phyloP scores from a whole-genome alignment of 2,329 filamentous ascomycete genomes.

The Boeremia lycopersici region DNA sequence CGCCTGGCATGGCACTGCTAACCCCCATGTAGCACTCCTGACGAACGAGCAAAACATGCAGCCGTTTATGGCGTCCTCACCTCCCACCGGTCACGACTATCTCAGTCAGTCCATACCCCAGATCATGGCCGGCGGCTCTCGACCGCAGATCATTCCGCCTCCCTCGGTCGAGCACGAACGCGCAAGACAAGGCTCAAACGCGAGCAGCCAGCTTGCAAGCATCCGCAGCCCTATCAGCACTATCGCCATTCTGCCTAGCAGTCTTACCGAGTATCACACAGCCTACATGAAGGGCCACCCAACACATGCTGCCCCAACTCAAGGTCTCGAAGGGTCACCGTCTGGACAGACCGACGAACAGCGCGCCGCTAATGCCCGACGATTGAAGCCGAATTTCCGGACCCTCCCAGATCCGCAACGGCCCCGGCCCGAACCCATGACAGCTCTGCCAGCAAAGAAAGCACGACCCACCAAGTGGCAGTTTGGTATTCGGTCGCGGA shows the following conservation, averaged over 20 bases:
- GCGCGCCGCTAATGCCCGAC: conserved; percentile 78
- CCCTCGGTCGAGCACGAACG: conserved; percentile 45
- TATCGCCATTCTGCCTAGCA: conserved; percentile 89
- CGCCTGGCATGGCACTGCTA: conserved; percentile 14
- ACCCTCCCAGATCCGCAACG: conserved; percentile 64
- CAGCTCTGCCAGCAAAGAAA: conserved; percentile 68
- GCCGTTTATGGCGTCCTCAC: conserved; percentile 63
- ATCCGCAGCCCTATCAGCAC: conserved; percentile 67
- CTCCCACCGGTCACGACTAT: conserved; percentile 55
- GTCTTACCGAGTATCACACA: conserved; percentile 86
- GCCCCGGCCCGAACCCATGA: conserved; percentile 61
- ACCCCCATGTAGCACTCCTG: conserved; percentile 56
- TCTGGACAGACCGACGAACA: conserved; percentile 59
- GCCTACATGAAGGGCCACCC: conserved; percentile 79
- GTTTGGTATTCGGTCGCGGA: conserved; percentile 93
- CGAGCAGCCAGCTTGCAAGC: conserved; percentile 45
- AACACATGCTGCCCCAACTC: conserved; percentile 37
- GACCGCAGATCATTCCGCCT: conserved; percentile 39
- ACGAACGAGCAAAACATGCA: conserved; percentile 57
- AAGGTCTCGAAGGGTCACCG: conserved; percentile 48
- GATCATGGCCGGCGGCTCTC: conserved; percentile 39
- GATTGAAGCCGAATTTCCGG: conserved; percentile 84
- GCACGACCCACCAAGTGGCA: conserved; percentile 90
- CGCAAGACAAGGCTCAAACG: conserved; percentile 52
- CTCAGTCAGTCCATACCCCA: conserved; percentile 42